Conservation (phyloP, 139 green algal species). For the Chlamydomonas schloesseri region DNA sequence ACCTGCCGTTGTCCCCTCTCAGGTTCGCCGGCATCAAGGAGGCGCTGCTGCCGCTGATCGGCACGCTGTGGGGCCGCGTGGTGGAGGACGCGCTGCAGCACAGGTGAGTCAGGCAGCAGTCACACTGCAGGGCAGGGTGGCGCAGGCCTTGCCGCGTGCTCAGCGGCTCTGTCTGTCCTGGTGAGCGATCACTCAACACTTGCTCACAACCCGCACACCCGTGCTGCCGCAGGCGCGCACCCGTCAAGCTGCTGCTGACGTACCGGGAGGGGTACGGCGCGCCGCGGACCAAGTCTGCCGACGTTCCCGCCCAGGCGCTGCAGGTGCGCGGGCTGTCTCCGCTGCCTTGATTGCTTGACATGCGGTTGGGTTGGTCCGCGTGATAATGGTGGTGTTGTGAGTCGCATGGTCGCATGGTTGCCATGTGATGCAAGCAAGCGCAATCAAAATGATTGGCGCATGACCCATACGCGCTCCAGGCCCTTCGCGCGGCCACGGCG, state of each 20-base stretch:
- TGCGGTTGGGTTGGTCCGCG: too few species aligned
- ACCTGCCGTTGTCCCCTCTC: too few species aligned
- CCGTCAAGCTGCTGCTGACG: conserved; percentile 57
- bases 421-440: not conserved
- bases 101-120: not conserved
- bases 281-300: conserved; percentile 5
- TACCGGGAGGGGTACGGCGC: conserved; percentile 63
- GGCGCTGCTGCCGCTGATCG: conserved; percentile 50
- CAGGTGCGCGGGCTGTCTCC: not conserved
- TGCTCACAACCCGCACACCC: too few species aligned
- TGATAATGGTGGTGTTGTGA: too few species aligned
- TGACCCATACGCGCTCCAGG: not conserved
- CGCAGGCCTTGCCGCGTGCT: not conserved
- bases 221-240: conserved; percentile 36
- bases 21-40: conserved; percentile 11
- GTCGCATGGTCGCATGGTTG: not conserved
- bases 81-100: conserved; percentile 46
- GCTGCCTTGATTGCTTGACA: not conserved
- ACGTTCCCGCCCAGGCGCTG: conserved; percentile 30
- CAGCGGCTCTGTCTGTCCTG: too few species aligned
- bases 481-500: not conserved
- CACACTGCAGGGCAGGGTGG: too few species aligned
- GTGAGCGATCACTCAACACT: too few species aligned
- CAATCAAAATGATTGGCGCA: not conserved
- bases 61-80: conserved; percentile 55